Evolutionary conservation across 176 grass and related monocot species (phyloP), one percentile per base, ranked within the genome.

Genomic region (Avena eriantha): DNA sequence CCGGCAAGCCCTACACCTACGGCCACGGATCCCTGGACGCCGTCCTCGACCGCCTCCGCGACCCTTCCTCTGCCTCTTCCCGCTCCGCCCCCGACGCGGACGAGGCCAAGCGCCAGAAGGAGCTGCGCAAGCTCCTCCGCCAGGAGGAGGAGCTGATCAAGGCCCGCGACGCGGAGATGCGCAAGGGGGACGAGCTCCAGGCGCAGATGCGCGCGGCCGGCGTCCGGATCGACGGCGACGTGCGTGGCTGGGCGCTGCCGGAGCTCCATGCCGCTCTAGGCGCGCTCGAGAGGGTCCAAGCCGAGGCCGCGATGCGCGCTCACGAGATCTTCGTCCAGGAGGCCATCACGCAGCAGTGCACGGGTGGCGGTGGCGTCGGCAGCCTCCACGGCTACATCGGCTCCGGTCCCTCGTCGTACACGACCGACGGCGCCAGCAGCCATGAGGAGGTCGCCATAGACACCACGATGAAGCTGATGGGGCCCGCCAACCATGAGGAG

Each of bases 261-360:
- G 88, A 87, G 3, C 79, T 95, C 10, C n/a, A 79, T 46, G 49
- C 56, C 3, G 8, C 81, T 78, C 67, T 73, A 16, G 55, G 51
- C 23, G 67, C 82, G 43, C 69, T 95, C 34, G 85, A 92, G 82
- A 78, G 41, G 79, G 24, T 92, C 49, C 80, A 73, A 15, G 71
- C 21, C 6, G 86, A 90, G 41, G 48, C 24, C 2, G 49, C 53
- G 41, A 49, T 33, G 16, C 76, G 77, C 1, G 81, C 16, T 19
- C 55, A 80, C 6, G 80, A 75, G 24, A 65, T 91, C 29, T 12
- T 91, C 41, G 12, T 55, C 36, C 84, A 92, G 35, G 71, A 69
- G 3, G 36, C 39, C 3, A 39, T 79, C 43, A n/a, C 26, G 60
- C 47, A 72, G 49, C 47, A 72, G 8, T 55, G 12, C 29, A 12